phyloP scores from a whole-genome alignment of 2,329 filamentous ascomycete genomes.

The Myriangium duriaei region DNA sequence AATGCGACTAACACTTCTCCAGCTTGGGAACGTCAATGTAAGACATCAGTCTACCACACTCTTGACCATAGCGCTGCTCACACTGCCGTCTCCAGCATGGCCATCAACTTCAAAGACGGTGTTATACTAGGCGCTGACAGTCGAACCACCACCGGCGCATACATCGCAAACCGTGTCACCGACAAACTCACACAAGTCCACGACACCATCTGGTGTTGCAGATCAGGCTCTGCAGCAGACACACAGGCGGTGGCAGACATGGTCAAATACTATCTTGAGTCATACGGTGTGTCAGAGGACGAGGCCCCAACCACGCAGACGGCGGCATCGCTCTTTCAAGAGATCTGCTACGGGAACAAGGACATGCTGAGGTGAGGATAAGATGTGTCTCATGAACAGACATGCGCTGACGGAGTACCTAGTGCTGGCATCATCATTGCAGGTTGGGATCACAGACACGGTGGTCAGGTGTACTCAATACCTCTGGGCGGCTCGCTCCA shows the following conservation, averaged over 20 bases:
- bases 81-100: slow-evolving; percentile 82
- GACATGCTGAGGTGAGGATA: slow-evolving; percentile 65
- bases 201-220: slow-evolving; percentile 99
- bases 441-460: slow-evolving; percentile 91
- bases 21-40: slow-evolving; percentile 97
- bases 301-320: slow-evolving; percentile 89
- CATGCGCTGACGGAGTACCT: slow-evolving; percentile 10
- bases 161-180: slow-evolving; percentile 97
- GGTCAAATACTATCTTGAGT: slow-evolving; percentile 87
- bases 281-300: slow-evolving; percentile 83
- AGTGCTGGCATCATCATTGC: slow-evolving; percentile 96
- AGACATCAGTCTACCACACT: too few species aligned
- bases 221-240: slow-evolving; percentile 92
- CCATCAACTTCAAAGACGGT: slow-evolving; percentile 96
- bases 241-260: slow-evolving; percentile 98
- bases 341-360: slow-evolving; percentile 97
- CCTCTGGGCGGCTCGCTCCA: slow-evolving; percentile 92
- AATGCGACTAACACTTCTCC: slow-evolving; percentile 17
- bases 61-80: too few species aligned
- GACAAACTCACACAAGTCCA: slow-evolving; percentile 98
- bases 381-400: not conserved
- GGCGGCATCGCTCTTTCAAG: slow-evolving; percentile 90
- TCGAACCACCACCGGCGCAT: slow-evolving; percentile 90
- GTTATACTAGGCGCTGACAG: slow-evolving; percentile 97
- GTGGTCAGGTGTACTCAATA: slow-evolving; percentile 95